Conservation (phyloP, 148 eudicot genomes). For the Vaccinium myrtillus region DNA sequence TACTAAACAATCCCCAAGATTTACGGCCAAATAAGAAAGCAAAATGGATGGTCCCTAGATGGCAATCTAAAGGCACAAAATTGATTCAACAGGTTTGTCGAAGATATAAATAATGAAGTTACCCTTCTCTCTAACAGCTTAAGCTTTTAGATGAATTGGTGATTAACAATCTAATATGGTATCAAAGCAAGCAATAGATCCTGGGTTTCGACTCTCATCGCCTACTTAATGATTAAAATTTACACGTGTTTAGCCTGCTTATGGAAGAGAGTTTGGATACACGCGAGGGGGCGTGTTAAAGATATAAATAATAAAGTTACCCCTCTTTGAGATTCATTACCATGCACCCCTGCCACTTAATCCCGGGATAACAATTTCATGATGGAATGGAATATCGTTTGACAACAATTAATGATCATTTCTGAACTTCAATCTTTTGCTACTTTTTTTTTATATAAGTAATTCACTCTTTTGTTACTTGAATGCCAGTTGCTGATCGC, state of each 20-base stretch:
- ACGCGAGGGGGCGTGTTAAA: no score
- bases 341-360: not conserved
- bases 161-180: no score
- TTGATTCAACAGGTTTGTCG: not conserved
- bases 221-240: no score
- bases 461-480: not conserved
- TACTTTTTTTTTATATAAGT: not conserved
- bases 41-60: not conserved
- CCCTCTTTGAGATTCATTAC: not conserved
- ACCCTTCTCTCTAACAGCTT: no score
- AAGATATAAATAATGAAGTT: no score
- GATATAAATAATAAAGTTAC: not conserved
- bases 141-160: no score
- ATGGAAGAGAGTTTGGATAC: no score
- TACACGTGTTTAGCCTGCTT: no score
- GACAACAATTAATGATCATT: not conserved
- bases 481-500: not conserved
- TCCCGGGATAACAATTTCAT: not conserved
- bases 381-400: not conserved
- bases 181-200: no score
- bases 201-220: no score
- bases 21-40: not conserved
- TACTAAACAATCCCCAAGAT: not conserved
- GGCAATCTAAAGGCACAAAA: not conserved
- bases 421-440: not conserved